A percentile compares a stretch with the other conserved stretches of the same genome.
Evolutionary conservation across 2,329 filamentous ascomycete genomes (phyloP).

Genomic region (Alternaria consortialis): DNA sequence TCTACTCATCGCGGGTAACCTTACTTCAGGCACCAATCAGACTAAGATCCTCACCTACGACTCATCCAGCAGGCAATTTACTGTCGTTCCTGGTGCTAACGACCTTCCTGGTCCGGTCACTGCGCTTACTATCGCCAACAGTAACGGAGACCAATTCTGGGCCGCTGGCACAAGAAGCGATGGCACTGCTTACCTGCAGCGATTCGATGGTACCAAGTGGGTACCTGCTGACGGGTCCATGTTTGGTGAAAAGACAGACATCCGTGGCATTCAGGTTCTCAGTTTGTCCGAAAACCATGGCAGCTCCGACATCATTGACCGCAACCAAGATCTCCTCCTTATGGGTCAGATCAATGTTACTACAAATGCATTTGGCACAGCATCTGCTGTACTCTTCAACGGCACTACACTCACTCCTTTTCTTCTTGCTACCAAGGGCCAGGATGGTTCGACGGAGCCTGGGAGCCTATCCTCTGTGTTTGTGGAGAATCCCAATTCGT

Average conservation of each 20-base stretch:
- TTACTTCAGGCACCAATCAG: slow-evolving; percentile 71
- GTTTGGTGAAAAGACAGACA: slow-evolving; percentile 71
- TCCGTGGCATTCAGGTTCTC: slow-evolving; percentile 85
- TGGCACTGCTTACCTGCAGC: slow-evolving; percentile 79
- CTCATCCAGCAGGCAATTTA: slow-evolving; percentile 72
- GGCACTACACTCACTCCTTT: slow-evolving; percentile 82
- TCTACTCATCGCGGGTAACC: slow-evolving; percentile 79
- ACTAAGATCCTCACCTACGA: slow-evolving; percentile 79
- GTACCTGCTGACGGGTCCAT: slow-evolving; percentile 63
- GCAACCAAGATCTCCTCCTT: slow-evolving; percentile 77
- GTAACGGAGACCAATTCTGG: slow-evolving; percentile 80
- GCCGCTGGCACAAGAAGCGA: slow-evolving; percentile 75
- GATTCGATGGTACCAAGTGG: slow-evolving; percentile 80
- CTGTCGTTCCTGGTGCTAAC: slow-evolving; percentile 66
- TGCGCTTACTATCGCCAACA: slow-evolving; percentile 76
- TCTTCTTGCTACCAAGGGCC: slow-evolving; percentile 73
- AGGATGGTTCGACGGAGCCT: slow-evolving; percentile 63
- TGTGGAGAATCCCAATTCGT: slow-evolving; percentile 76
- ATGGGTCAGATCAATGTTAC: slow-evolving; percentile 83
- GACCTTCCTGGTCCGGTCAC: slow-evolving; percentile 82
- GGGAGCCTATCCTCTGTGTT: slow-evolving; percentile 86
- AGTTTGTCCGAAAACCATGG: slow-evolving; percentile 74
- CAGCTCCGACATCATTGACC: slow-evolving; percentile 68
- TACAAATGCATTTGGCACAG: slow-evolving; percentile 75
- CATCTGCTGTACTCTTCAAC: slow-evolving; percentile 87